Base-by-base conservation (phyloP, 176 grass and related monocot species). In the Musa itinerans region DNA sequence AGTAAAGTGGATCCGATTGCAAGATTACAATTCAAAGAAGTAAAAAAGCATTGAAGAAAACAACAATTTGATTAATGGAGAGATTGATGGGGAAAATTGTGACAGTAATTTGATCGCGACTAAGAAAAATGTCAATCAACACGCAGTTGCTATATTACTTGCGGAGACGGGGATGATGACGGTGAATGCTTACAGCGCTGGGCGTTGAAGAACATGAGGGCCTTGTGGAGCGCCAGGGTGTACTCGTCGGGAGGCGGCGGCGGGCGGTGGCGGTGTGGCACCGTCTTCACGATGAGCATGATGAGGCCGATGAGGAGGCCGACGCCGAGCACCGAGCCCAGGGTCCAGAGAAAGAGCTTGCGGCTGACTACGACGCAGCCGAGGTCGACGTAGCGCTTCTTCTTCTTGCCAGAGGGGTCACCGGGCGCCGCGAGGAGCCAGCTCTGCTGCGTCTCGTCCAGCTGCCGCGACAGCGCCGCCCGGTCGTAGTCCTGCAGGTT, bases 381-480 rank as follows among this genome's bases (percentile, higher is more conserved):
- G 27, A 69, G 67, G 67, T 69, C 67, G 67, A 69, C 25, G 34
- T 69, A 69, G 34, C 67, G 67, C 67, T 69, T 69, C 67, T 69
- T 69, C 67, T 50, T 69, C 16, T 69, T 50, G 67, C 67, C 9
- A 43, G 57, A n/a, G 16, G 29, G 7, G 17, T 69, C 67, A 0
- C 71, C 71, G 52, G 71, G 59, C 34, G 34, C 74, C 29, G 74
- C 74, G 7, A 76, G 74, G 1, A 76, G 59, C 74, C 74, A 76
- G 59, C 74, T 76, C 74, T 76, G 74, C 74, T 76, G 74, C 34
- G 74, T 76, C 59, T 76, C 74, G 27, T 76, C 74, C 11, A 76
- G 74, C n/a, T 63, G 74, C 74, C 74, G 74, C 74, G 74, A 76
- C 9, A 76, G 58, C 19, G 74, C 74, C 43, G 74, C 74, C 34